Conservation (phyloP, 169 alveolate species). For the Eimeria tenella region DNA sequence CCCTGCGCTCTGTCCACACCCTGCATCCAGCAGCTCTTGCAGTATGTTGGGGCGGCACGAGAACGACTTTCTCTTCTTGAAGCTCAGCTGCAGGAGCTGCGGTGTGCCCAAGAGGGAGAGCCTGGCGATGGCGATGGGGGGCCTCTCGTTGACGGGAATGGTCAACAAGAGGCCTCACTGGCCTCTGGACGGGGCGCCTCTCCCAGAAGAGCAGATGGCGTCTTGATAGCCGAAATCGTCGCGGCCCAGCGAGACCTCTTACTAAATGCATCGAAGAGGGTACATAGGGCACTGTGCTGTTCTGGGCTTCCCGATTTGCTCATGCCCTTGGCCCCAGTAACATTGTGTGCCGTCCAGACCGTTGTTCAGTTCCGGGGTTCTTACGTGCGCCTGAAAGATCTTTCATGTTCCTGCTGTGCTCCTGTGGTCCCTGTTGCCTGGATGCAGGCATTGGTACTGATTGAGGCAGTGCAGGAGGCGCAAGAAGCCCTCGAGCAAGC, state of each 20-base stretch:
- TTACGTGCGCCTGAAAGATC: no score
- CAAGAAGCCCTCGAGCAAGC: conserved; percentile 69
- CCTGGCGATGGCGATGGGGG: conserved; percentile 9
- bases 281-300: not conserved
- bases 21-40: conserved; percentile 64
- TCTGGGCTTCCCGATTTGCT: no score
- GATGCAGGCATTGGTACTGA: conserved; percentile 37
- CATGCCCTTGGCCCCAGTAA: no score
- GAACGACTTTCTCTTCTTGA: conserved; percentile 37
- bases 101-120: conserved; percentile 24
- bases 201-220: conserved; percentile 47
- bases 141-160: not conserved
- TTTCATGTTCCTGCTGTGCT: conserved; percentile 15
- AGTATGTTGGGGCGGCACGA: conserved; percentile 16
- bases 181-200: not conserved
- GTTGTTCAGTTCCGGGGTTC: no score
- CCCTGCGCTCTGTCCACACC: conserved; percentile 58
- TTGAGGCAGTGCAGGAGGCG: conserved; percentile 69
- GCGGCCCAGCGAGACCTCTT: conserved; percentile 63
- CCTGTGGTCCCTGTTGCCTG: not conserved
- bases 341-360: no score
- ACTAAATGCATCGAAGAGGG: conserved; percentile 32
- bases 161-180: not conserved
- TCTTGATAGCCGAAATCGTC: conserved; percentile 24
- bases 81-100: conserved; percentile 60